Percentiles rank a stretch among this genome's conserved stretches.
Conservation (phyloP, 306 rosid species). For the Quercus alba region DNA sequence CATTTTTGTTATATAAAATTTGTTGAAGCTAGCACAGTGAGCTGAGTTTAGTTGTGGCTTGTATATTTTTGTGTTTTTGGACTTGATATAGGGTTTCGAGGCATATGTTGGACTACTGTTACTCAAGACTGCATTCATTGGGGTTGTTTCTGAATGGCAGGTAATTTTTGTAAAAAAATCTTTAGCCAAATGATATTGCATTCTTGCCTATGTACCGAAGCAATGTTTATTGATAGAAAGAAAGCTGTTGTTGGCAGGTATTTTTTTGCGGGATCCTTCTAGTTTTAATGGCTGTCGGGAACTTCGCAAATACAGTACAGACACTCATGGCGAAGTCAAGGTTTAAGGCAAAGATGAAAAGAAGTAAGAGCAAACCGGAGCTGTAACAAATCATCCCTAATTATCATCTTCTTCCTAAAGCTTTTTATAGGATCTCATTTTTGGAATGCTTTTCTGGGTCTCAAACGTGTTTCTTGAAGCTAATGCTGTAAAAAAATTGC, state of each 20-base stretch:
- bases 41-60: slow-evolving; percentile 1
- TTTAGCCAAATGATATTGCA: not conserved
- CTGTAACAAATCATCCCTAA: slow-evolving; percentile 30
- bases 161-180: slow-evolving; percentile 28
- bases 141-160: slow-evolving; percentile 93
- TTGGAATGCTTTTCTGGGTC: slow-evolving; percentile 7
- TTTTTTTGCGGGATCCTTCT: slow-evolving; percentile 74
- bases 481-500: not conserved
- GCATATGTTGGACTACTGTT: slow-evolving; percentile 81
- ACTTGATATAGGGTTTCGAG: slow-evolving; percentile 70
- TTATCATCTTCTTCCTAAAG: slow-evolving; percentile 2
- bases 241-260: slow-evolving; percentile 56
- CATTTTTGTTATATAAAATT: not conserved
- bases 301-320: slow-evolving; percentile 86
- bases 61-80: slow-evolving; percentile 16
- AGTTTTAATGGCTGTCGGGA: slow-evolving; percentile 89
- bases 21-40: slow-evolving; percentile 8
- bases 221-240: slow-evolving; percentile 9
- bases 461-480: not conserved
- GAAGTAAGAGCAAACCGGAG: slow-evolving; percentile 84
- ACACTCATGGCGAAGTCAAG: slow-evolving; percentile 86
- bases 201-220: not conserved
- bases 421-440: slow-evolving; percentile 17
- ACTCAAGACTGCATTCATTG: slow-evolving; percentile 68
- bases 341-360: slow-evolving; percentile 96